These are phyloP conservation scores for Nicotiana tomentosiformis DNA, from an alignment of 257 asterid genomes.

Conservation along the genomic window DNA sequence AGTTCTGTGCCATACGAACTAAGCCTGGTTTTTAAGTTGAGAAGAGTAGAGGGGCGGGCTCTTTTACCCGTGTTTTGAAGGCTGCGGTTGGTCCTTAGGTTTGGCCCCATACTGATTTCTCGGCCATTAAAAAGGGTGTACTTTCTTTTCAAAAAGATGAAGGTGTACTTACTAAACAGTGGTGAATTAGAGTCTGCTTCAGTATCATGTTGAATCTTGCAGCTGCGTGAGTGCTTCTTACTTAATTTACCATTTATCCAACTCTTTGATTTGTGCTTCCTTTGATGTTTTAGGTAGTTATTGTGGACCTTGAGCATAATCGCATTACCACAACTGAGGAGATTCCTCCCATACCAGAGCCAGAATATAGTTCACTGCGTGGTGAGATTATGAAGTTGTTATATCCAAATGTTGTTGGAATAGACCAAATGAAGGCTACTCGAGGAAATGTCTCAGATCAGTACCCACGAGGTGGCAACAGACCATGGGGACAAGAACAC, in stretches of 20 bases:
- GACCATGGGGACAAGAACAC: conserved; percentile 83
- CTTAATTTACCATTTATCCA: background rate
- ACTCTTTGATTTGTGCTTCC: background rate
- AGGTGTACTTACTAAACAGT: background rate
- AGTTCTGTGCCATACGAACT: background rate
- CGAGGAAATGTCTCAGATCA: conserved; percentile 33
- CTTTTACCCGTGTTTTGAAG: background rate
- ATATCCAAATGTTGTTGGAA: conserved; percentile 80
- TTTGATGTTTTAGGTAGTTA: conserved; percentile 66
- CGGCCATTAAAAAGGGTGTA: background rate
- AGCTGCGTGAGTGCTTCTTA: background rate
- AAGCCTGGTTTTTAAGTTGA: background rate
- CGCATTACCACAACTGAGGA: conserved; percentile 85
- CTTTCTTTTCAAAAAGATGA: background rate
- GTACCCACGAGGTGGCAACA: conserved; percentile 43
- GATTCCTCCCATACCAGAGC: conserved; percentile 91
- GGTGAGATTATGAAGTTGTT: conserved; percentile 63
- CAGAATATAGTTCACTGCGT: conserved; percentile 75
- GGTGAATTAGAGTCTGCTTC: background rate
- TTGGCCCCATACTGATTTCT: background rate
- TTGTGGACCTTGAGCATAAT: conserved; percentile 93
- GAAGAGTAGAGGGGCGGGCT: background rate
- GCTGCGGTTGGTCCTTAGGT: background rate
- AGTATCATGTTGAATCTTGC: conserved; percentile 8
- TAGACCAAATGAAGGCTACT: conserved; percentile 69